Base-by-base conservation (phyloP, 495 filamentous ascomycete species). In the Penicillium subrubescens region DNA sequence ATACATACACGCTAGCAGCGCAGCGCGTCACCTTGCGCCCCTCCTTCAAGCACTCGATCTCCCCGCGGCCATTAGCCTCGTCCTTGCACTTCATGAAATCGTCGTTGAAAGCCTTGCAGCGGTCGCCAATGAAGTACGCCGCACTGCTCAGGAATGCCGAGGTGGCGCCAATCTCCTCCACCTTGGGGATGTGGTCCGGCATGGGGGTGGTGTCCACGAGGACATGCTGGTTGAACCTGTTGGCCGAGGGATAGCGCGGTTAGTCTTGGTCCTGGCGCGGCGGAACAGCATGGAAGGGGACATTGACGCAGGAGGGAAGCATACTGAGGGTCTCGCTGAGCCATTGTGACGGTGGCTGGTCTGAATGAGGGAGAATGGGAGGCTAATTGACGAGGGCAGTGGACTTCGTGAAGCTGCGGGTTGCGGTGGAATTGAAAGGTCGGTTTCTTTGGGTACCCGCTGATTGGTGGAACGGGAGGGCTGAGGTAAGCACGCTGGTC, bases 51-150 rank as follows among this genome's bases (percentile, higher is more conserved):
- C 95, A 99, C 60, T 97, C 93, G 54, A 96, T 77, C 82, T 98
- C 96, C 64, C 94, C 96, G 78, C 82, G 86, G 59, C 95, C 96
- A 57, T 88, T 85, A 52, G 91, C 85, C 82, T 96, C 92, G 56
- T 86, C 90, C 89, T 98, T 99, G 88, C 95, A 99, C 80, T 95
- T 88, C 93, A 99, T 98, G 79, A 88, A 99, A 80, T 99, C 95
- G 82, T 99, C 95, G 79, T 97, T 99, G 83, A 92, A 99, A 53
- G 90, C 83, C 72, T 86, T 89, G 87, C 95, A 99, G 70, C 94
- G 88, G 64, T 92, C 93, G 53, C 95, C 95, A 76, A 99, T 99
- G 75, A 97, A 98, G 85, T 89, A 99, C n/a, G 92, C 87, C 19
- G 95, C 96, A 65, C 91, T 94, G 37, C 93, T 79, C 27, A 99